These are phyloP conservation scores for Sclerotinia glacialis DNA, from an alignment of 2,329 filamentous ascomycete species.

Conservation along the genomic window DNA sequence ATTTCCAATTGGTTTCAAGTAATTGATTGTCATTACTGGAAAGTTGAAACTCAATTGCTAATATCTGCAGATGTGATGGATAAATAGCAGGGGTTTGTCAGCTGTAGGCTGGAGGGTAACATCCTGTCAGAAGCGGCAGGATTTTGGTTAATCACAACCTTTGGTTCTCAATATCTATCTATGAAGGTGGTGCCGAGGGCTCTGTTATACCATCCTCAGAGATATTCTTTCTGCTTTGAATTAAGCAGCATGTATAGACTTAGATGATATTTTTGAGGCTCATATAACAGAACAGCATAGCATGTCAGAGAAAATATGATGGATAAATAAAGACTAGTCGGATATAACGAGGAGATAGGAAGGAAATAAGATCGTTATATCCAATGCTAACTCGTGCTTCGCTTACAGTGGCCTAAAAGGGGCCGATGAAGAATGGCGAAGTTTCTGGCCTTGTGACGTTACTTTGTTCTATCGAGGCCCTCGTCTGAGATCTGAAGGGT, in stretches of 20 bases:
- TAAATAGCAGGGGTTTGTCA: constrained; percentile 10
- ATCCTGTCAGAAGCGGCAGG: no score
- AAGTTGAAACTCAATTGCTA: background rate
- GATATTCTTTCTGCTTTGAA: background rate
- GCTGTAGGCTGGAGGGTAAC: background rate
- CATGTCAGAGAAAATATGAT: background rate
- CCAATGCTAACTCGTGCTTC: background rate
- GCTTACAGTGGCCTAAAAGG: background rate
- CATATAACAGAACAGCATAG: background rate
- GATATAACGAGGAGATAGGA: background rate
- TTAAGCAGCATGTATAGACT: background rate
- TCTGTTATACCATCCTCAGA: background rate
- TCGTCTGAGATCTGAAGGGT: background rate
- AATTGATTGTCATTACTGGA: background rate
- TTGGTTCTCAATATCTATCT: background rate
- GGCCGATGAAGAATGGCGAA: background rate
- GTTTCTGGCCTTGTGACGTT: no score
- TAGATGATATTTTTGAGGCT: background rate
- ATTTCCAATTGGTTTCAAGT: background rate
- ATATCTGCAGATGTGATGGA: no score
- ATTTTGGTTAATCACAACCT: background rate
- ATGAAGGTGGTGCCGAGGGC: no score
- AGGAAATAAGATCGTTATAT: background rate
- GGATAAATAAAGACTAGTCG: background rate
- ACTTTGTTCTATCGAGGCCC: no score